Conservation (phyloP, 2,329 filamentous ascomycete genomes). For the Diplodia scrobiculata region DNA sequence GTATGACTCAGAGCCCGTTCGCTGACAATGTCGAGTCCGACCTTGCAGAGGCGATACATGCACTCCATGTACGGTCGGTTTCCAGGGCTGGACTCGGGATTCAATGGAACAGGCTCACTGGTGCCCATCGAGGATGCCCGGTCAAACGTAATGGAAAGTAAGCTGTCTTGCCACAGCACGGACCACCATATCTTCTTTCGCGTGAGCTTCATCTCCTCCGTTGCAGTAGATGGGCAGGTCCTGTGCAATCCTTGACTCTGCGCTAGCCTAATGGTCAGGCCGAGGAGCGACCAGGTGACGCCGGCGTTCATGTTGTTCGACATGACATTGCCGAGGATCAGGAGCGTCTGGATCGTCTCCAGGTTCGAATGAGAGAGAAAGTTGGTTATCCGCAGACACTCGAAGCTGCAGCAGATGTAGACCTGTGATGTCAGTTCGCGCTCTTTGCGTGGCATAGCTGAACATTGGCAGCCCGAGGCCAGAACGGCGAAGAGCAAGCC, state of each 20-base stretch:
- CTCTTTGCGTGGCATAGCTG: constrained; percentile 60
- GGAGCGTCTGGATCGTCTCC: constrained; percentile 63
- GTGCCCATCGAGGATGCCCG: constrained; percentile 60
- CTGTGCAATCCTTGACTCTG: constrained; percentile 63
- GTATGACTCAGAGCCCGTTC: constrained; percentile 56
- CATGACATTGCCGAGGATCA: constrained; percentile 64
- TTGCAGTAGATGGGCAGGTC: constrained; percentile 57
- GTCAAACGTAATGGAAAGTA: constrained; percentile 66
- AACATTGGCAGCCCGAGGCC: constrained; percentile 65
- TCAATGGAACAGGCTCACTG: constrained; percentile 49
- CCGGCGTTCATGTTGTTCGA: constrained; percentile 67
- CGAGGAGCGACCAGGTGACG: constrained; percentile 62
- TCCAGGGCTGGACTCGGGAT: constrained; percentile 50
- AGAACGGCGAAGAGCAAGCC: constrained; percentile 63
- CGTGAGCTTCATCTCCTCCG: constrained; percentile 48
- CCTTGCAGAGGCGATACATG: constrained; percentile 58
- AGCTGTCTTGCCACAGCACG: constrained; percentile 65
- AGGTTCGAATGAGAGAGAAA: constrained; percentile 64
- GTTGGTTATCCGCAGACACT: constrained; percentile 65
- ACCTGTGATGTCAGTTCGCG: constrained; percentile 65
- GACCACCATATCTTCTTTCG: constrained; percentile 58
- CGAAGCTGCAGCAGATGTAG: constrained; percentile 66
- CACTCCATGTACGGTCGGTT: constrained; percentile 61
- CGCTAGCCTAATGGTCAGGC: constrained; percentile 62
- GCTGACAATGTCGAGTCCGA: constrained; percentile 63